Conservation (phyloP, 768 basidiomycete genomes). For the Mycena polygramma region DNA sequence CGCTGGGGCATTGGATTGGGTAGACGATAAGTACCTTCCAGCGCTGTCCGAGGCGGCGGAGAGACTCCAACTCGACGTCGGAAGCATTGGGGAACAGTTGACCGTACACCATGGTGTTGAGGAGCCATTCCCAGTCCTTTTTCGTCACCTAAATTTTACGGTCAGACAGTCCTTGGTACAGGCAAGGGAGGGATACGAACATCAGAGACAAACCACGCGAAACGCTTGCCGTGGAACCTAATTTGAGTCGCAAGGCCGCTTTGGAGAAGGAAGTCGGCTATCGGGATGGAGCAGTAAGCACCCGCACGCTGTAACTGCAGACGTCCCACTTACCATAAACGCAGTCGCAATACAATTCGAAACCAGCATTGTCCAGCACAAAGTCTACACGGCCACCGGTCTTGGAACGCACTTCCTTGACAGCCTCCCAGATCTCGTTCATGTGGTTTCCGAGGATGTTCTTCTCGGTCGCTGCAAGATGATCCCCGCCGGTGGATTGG, state of each 20-base stretch:
- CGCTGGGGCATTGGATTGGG: neutral
- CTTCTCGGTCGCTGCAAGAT: conserved; percentile 95
- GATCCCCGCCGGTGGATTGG: conserved; percentile 97
- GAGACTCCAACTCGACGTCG: conserved; percentile 84
- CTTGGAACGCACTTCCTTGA: conserved; percentile 76
- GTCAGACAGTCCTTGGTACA: too few relatives aligned
- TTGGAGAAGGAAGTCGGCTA: conserved; percentile 94
- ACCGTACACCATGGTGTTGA: conserved; percentile 91
- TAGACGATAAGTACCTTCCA: conserved; percentile 78
- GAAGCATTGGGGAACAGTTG: conserved; percentile 90
- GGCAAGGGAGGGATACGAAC: too few relatives aligned
- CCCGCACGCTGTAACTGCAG: neutral
- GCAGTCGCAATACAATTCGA: conserved; percentile 90
- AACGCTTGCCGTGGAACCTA: conserved; percentile 95
- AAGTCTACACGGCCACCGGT: conserved; percentile 85
- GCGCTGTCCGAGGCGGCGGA: conserved; percentile 81
- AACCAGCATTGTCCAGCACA: conserved; percentile 89
- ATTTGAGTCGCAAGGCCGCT: conserved; percentile 87
- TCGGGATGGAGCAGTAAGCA: conserved; percentile 19
- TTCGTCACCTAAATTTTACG: conserved; percentile 66
- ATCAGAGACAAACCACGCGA: conserved; percentile 95
- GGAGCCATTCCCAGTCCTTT: conserved; percentile 94
- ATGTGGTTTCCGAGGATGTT: conserved; percentile 94
- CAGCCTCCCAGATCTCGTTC: conserved; percentile 76
- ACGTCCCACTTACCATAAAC: conserved; percentile 75